A percentile compares a stretch with the other conserved stretches of the same genome.
Evolutionary conservation across 2,329 filamentous ascomycete species (phyloP).

Genomic region (Ophiostoma australiae): DNA sequence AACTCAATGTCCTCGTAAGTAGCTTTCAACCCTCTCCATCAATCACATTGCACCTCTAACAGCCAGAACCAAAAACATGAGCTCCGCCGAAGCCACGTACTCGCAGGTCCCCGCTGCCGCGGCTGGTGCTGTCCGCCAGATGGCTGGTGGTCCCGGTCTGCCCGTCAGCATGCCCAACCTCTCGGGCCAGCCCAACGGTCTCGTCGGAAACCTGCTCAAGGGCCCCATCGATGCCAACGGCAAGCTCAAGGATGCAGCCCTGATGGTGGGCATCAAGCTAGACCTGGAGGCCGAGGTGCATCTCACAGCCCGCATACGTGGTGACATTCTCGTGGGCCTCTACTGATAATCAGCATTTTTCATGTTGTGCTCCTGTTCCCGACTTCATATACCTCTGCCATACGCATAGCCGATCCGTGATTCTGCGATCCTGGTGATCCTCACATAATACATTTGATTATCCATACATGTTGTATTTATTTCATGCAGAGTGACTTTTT

Average conservation of each 20-base stretch:
- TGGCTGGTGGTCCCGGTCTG: constrained; percentile 25
- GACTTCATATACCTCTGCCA: background rate
- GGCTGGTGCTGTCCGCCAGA: constrained; percentile 21
- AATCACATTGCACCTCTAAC: background rate
- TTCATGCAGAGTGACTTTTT: background rate
- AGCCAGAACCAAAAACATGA: constrained; percentile 22
- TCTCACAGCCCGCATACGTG: constrained; percentile 54
- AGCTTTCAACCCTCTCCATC: background rate
- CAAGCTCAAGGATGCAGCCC: constrained; percentile 52
- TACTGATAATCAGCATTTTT: constrained; percentile 38
- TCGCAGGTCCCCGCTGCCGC: constrained; percentile 23
- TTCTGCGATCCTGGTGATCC: constrained; percentile 6
- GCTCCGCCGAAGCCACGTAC: constrained; percentile 23
- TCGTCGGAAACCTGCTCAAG: constrained; percentile 47
- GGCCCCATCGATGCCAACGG: constrained; percentile 54
- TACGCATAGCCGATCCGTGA: background rate
- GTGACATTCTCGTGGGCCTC: constrained; percentile 57
- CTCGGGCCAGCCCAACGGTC: constrained; percentile 36
- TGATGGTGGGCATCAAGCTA: constrained; percentile 59
- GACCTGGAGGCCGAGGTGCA: constrained; percentile 60
- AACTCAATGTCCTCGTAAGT: constrained; percentile 27
- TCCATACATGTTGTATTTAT: background rate
- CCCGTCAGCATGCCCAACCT: constrained; percentile 36
- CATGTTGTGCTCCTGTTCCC: background rate
- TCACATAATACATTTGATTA: background rate